Conservation (phyloP, 2,329 filamentous ascomycete species). For the Dactylellina leptospora region DNA sequence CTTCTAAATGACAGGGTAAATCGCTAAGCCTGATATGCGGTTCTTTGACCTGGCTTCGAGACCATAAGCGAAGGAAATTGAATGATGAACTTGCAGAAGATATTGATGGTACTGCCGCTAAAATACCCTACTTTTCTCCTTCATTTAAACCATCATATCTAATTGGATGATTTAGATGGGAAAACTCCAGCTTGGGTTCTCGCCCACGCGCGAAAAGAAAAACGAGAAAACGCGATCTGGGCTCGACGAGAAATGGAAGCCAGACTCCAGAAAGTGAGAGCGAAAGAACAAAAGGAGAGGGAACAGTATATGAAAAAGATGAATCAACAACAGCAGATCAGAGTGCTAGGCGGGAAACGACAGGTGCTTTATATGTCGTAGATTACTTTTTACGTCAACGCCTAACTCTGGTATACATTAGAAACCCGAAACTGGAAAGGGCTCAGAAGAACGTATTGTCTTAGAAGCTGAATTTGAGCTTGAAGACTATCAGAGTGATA, state of each 20-base stretch:
- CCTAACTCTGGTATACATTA: background rate
- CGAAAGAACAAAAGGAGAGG: slow-evolving; percentile 70
- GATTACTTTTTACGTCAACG: slow-evolving; percentile 59
- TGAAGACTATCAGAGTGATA: slow-evolving; percentile 76
- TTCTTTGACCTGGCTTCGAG: slow-evolving; percentile 87
- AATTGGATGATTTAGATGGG: slow-evolving; percentile 60
- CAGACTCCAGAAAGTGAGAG: slow-evolving; percentile 72
- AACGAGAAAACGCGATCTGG: slow-evolving; percentile 71
- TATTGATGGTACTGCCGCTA: slow-evolving; percentile 49
- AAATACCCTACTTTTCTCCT: background rate
- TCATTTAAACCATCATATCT: background rate
- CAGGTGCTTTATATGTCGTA: slow-evolving; percentile 13
- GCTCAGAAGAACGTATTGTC: slow-evolving; percentile 56
- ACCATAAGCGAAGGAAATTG: slow-evolving; percentile 68
- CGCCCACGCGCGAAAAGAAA: slow-evolving; percentile 76
- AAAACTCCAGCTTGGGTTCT: slow-evolving; percentile 87
- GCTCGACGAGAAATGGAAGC: slow-evolving; percentile 77
- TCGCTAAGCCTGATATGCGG: slow-evolving; percentile 90
- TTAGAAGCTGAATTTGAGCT: slow-evolving; percentile 78
- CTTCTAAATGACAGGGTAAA: slow-evolving; percentile 71
- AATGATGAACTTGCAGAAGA: slow-evolving; percentile 29
- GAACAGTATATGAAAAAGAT: slow-evolving; percentile 59
- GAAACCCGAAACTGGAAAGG: slow-evolving; percentile 57
- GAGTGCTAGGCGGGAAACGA: slow-evolving; percentile 37
- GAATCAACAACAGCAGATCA: slow-evolving; percentile 45